Conservation (phyloP, 106 monocot genomes). For the Chionographis japonica region DNA sequence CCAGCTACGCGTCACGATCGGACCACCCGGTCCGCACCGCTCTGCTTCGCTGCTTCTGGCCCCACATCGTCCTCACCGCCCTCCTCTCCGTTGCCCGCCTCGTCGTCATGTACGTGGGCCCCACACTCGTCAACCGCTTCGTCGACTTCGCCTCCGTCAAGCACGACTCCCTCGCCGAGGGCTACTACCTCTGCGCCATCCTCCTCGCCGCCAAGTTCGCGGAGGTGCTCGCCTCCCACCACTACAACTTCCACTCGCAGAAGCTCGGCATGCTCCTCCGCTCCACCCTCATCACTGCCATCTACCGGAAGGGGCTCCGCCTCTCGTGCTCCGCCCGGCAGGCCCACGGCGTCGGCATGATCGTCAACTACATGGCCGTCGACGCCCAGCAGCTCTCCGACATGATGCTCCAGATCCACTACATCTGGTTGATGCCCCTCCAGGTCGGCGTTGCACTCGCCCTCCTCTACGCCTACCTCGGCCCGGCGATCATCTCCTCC, state of each 20-base stretch:
- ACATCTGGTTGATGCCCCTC: conserved; percentile 42
- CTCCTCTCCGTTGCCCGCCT: conserved; percentile 54
- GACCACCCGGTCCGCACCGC: conserved; percentile 65
- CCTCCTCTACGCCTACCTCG: conserved; percentile 31
- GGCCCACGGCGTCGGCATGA: conserved; percentile 37
- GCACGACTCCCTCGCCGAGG: conserved; percentile 30
- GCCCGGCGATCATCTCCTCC: conserved; percentile 16
- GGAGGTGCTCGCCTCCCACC: conserved; percentile 52
- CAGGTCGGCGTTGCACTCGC: conserved; percentile 28
- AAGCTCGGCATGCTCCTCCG: neutral
- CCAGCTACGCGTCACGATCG: conserved; percentile 27
- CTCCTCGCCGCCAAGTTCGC: conserved; percentile 72
- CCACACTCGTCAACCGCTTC: conserved; percentile 71
- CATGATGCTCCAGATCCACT: conserved; percentile 36
- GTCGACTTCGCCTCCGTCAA: conserved; percentile 48
- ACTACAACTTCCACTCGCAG: conserved; percentile 44
- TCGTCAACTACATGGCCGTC: conserved; percentile 55
- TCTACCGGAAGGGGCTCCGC: conserved; percentile 42
- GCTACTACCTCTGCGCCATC: conserved; percentile 52
- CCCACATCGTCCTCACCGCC: conserved; percentile 59
- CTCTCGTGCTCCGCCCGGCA: conserved; percentile 13
- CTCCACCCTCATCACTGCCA: conserved; percentile 30
- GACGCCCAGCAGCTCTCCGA: conserved; percentile 50
- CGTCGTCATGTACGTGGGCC: conserved; percentile 90
- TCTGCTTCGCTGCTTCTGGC: conserved; percentile 77